Conservation (phyloP, 805 yeast species). For the Schwanniomyces pseudopolymorphus region DNA sequence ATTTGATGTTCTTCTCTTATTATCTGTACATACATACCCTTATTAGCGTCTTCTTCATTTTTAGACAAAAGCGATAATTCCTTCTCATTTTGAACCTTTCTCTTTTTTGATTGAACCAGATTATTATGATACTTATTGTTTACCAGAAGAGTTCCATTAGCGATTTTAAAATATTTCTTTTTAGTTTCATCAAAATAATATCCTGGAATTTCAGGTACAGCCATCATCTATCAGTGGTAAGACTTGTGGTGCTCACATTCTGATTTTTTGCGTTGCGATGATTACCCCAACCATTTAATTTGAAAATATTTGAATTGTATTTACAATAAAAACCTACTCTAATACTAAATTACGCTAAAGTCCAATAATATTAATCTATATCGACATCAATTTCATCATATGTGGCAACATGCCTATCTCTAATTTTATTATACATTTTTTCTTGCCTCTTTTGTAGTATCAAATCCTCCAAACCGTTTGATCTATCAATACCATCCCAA, state of each 20-base stretch:
- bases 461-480: constrained; percentile 79
- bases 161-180: constrained; percentile 25
- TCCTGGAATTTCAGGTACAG: constrained; percentile 22
- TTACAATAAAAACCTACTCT: neutral
- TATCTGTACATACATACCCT: neutral
- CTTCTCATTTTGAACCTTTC: constrained; percentile 9
- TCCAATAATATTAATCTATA: neutral
- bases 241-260: neutral
- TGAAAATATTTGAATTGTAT: too few species aligned
- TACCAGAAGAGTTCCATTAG: constrained; percentile 19
- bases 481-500: constrained; percentile 87
- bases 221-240: neutral
- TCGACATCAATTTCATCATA: constrained; percentile 6
- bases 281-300: neutral
- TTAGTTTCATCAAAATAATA: constrained; percentile 22
- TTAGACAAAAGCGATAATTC: neutral
- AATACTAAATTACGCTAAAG: too few species aligned
- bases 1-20: neutral
- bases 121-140: constrained; percentile 23
- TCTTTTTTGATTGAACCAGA: constrained; percentile 16
- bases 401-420: neutral
- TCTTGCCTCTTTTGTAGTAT: constrained; percentile 47
- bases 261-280: neutral
- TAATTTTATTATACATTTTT: constrained; percentile 22
- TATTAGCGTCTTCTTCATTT: neutral